Evolutionary conservation across 768 basidiomycete species (phyloP).

Genomic region (Holtermanniella nyarrowii): DNA sequence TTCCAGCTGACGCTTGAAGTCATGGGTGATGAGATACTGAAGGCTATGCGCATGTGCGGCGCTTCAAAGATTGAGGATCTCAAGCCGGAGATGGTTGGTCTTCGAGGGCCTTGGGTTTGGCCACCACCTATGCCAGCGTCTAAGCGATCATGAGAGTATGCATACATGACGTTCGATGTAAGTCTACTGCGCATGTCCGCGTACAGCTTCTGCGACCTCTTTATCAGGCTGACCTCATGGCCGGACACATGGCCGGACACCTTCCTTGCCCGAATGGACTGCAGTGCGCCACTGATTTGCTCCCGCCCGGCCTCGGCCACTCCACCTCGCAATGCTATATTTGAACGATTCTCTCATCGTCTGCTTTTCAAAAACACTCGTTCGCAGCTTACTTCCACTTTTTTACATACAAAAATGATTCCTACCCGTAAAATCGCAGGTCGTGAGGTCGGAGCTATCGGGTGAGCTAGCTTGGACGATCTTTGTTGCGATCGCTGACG

Average conservation of each 20-base stretch:
- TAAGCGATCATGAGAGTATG: too few species aligned
- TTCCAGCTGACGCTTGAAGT: conserved; percentile 17
- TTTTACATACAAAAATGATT: background rate
- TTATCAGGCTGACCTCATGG: too few species aligned
- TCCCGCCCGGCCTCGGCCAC: background rate
- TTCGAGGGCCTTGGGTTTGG: conserved; percentile 29
- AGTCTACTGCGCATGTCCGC: too few species aligned
- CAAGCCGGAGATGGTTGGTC: conserved; percentile 39
- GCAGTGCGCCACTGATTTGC: background rate
- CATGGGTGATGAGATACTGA: conserved; percentile 33
- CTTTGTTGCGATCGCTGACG: background rate
- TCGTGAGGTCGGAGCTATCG: background rate
- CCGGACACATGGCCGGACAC: background rate
- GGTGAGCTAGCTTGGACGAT: background rate
- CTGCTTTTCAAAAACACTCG: too few species aligned
- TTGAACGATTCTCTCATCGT: too few species aligned
- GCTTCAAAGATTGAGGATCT: conserved; percentile 28
- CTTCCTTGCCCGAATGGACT: background rate
- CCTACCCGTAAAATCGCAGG: background rate
- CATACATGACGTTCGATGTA: too few species aligned
- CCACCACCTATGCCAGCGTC: too few species aligned
- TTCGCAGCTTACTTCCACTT: background rate
- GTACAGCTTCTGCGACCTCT: too few species aligned
- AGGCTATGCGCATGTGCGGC: conserved; percentile 35
- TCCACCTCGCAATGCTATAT: background rate